Conservation (phyloP, 2,329 filamentous ascomycete genomes). For the Aspergillus neoniger region DNA sequence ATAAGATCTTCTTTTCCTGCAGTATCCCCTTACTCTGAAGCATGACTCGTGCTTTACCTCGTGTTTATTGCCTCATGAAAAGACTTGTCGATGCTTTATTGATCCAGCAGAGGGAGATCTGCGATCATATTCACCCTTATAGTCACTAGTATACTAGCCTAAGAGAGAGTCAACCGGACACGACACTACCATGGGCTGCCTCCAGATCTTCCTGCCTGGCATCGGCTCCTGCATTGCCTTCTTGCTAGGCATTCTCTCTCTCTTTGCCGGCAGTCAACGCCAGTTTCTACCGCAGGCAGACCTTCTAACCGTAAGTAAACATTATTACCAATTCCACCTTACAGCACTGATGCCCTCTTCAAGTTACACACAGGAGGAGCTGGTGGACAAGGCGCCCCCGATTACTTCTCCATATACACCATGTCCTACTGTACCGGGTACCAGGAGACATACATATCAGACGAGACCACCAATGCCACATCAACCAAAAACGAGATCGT, state of each 20-base stretch:
- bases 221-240: constrained; percentile 8
- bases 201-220: constrained; percentile 2
- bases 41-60: background rate
- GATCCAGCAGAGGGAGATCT: background rate
- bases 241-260: constrained; percentile 7
- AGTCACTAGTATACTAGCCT: background rate
- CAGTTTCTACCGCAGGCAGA: constrained; percentile 10
- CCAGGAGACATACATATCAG: background rate
- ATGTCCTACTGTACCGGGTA: constrained; percentile 13
- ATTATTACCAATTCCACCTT: background rate
- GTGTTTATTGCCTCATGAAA: background rate
- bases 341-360: background rate
- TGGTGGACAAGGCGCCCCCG: background rate
- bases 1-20: background rate
- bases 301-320: constrained; percentile 1
- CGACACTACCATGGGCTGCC: background rate
- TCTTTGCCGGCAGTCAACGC: constrained; percentile 9
- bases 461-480: constrained; percentile 2
- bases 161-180: no score
- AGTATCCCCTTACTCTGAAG: background rate
- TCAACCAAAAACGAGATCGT: background rate
- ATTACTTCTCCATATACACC: constrained; percentile 11
- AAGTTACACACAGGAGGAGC: background rate
- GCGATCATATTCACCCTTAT: background rate
- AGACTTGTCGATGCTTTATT: background rate